A percentile compares a stretch with the other conserved stretches of the same genome.
Evolutionary conservation across 306 rosid genomes (phyloP).

Genomic region (Rubus idaeus): DNA sequence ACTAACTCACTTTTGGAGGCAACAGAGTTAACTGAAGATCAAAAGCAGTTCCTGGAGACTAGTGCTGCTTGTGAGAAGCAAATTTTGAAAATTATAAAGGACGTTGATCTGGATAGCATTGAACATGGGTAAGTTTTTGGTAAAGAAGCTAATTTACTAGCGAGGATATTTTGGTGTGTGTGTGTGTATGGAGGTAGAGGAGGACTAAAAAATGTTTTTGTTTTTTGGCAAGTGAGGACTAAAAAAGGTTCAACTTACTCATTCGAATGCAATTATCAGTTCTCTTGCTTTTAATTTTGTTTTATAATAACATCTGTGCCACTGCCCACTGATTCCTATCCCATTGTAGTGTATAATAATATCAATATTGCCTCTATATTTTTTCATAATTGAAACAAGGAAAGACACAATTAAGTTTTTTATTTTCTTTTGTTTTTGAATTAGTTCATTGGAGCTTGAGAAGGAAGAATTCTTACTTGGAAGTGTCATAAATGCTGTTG

Average conservation of each 20-base stretch:
- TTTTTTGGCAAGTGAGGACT: neutral
- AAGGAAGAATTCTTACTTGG: constrained; percentile 83
- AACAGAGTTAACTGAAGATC: constrained; percentile 87
- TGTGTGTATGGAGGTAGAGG: neutral
- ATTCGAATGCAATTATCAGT: neutral
- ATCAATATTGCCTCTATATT: neutral
- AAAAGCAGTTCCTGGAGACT: constrained; percentile 90
- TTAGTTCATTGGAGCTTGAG: constrained; percentile 88
- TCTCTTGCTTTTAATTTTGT: neutral
- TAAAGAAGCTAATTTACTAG: constrained; percentile 14
- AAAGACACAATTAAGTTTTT: constrained; percentile 21
- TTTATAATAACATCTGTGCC: neutral
- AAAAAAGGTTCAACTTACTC: neutral
- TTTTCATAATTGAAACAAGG: neutral
- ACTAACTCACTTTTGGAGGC: constrained; percentile 89
- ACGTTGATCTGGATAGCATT: constrained; percentile 67
- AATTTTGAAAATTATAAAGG: constrained; percentile 72
- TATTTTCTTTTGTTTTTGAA: constrained; percentile 30
- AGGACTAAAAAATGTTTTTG: neutral
- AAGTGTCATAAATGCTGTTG: constrained; percentile 90
- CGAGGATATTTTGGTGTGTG: neutral
- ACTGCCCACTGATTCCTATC: neutral
- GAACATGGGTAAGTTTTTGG: constrained; percentile 80
- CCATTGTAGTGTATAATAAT: neutral
- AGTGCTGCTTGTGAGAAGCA: constrained; percentile 94